Evolutionary conservation across 106 monocot genomes (phyloP).

Genomic region (Narthecium ossifragum): DNA sequence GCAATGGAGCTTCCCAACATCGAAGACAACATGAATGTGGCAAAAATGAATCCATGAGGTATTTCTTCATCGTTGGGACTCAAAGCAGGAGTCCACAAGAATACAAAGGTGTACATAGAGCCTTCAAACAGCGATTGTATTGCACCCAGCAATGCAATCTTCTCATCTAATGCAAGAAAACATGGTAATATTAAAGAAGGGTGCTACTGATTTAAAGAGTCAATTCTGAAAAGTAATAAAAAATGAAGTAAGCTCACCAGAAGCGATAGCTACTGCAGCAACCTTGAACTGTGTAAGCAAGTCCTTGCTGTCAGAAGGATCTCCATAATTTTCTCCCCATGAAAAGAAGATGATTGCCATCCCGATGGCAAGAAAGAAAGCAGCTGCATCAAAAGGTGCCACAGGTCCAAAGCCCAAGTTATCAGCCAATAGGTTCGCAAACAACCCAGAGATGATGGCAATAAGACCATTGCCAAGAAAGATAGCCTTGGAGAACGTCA

Average conservation of each 20-base stretch:
- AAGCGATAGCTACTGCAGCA: conserved; percentile 90
- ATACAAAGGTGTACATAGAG: conserved; percentile 98
- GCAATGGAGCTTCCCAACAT: conserved; percentile 98
- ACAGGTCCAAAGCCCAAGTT: conserved; percentile 91
- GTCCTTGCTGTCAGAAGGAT: conserved; percentile 85
- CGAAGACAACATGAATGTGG: conserved; percentile 96
- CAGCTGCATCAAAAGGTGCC: conserved; percentile 96
- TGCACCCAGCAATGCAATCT: conserved; percentile 94
- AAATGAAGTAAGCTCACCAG: conserved; percentile 40
- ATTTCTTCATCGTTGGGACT: conserved; percentile 96
- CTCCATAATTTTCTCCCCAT: conserved; percentile 96
- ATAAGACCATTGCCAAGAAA: conserved; percentile 97
- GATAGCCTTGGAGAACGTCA: conserved; percentile 99
- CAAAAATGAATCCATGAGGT: conserved; percentile 97
- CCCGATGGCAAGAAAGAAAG: conserved; percentile 85
- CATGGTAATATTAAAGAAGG: neutral
- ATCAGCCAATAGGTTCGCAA: conserved; percentile 80
- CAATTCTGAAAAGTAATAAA: neutral
- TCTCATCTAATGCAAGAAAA: conserved; percentile 61
- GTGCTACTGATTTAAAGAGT: neutral
- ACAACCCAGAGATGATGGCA: conserved; percentile 77
- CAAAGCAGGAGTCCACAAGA: conserved; percentile 95
- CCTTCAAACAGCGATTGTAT: conserved; percentile 98
- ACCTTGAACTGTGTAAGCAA: conserved; percentile 76
- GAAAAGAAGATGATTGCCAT: conserved; percentile 86